Conservation (phyloP, 495 filamentous ascomycete genomes). For the Penicillium diatomitis region DNA sequence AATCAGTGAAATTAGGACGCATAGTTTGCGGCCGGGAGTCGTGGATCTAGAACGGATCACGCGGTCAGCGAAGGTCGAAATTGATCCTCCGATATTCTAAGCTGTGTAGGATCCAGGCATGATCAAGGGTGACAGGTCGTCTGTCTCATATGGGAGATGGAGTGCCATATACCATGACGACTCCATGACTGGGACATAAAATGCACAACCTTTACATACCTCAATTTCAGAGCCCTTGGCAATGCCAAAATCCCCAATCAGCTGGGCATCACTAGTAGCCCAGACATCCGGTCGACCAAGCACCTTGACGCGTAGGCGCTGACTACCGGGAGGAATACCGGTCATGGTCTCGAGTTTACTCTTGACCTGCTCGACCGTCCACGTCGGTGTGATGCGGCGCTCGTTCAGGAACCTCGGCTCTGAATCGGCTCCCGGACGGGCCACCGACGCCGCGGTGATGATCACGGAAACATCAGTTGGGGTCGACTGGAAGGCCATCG, state of each 20-base stretch:
- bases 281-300: constrained; percentile 31
- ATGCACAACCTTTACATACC: constrained; percentile 14
- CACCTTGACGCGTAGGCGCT: constrained; percentile 49
- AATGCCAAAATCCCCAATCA: constrained; percentile 32
- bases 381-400: constrained; percentile 83
- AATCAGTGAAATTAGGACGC: constrained; percentile 67
- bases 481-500: constrained; percentile 42
- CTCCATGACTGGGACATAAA: background rate
- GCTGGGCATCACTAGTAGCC: constrained; percentile 26
- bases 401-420: constrained; percentile 71
- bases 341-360: constrained; percentile 88
- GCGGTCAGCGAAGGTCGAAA: background rate
- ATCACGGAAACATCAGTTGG: constrained; percentile 77
- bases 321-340: constrained; percentile 73
- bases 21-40: constrained; percentile 67
- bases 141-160: background rate
- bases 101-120: background rate
- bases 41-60: constrained; percentile 47
- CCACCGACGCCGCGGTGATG: constrained; percentile 65
- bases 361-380: constrained; percentile 82
- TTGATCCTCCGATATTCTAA: background rate
- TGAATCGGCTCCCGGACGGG: constrained; percentile 52
- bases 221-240: constrained; percentile 36
- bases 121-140: too few relatives aligned
- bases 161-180: background rate